These are phyloP conservation scores for Cryoendolithus antarcticus DNA, from an alignment of 2,329 filamentous ascomycete species.

Conservation along the genomic window DNA sequence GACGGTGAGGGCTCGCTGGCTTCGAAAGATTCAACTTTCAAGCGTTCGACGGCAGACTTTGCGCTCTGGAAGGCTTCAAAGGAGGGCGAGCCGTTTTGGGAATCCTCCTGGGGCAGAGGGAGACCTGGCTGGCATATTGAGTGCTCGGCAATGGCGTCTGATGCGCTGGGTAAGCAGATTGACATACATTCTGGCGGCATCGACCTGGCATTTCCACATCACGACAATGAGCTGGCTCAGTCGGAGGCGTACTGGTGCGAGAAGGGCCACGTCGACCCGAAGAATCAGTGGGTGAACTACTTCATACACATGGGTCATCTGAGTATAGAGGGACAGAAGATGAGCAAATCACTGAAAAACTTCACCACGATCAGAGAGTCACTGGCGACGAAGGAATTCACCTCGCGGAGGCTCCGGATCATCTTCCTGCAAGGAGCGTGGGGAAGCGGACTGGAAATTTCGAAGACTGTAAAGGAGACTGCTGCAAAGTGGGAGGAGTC, in stretches of 20 bases:
- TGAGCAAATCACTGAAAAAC: slow-evolving; percentile 93
- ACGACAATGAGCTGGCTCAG: slow-evolving; percentile 85
- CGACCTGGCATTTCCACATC: slow-evolving; percentile 82
- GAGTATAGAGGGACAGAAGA: slow-evolving; percentile 80
- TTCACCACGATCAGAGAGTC: slow-evolving; percentile 88
- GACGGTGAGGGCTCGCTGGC: slow-evolving; percentile 79
- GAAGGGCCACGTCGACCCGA: slow-evolving; percentile 17
- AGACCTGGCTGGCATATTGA: slow-evolving; percentile 95
- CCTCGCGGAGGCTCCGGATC: slow-evolving; percentile 65
- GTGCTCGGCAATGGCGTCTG: slow-evolving; percentile 90
- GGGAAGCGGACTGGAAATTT: slow-evolving; percentile 87
- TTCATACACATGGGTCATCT: slow-evolving; percentile 93
- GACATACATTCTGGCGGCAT: slow-evolving; percentile 91
- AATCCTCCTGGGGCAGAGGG: slow-evolving; percentile 74
- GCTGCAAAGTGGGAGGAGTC: slow-evolving; percentile 70
- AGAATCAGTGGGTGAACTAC: slow-evolving; percentile 76
- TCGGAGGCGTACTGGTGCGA: slow-evolving; percentile 67
- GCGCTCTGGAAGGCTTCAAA: slow-evolving; percentile 90
- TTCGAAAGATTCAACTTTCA: slow-evolving; percentile 42
- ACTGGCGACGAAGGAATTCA: slow-evolving; percentile 56
- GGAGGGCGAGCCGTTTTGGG: slow-evolving; percentile 82
- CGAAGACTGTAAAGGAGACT: slow-evolving; percentile 63
- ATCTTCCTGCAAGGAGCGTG: slow-evolving; percentile 80
- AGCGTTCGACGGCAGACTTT: slow-evolving; percentile 72
- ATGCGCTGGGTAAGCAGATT: slow-evolving; percentile 70